These are phyloP conservation scores for Cladobotryum protrusum DNA, from an alignment of 2,329 filamentous ascomycete genomes.

Conservation along the genomic window DNA sequence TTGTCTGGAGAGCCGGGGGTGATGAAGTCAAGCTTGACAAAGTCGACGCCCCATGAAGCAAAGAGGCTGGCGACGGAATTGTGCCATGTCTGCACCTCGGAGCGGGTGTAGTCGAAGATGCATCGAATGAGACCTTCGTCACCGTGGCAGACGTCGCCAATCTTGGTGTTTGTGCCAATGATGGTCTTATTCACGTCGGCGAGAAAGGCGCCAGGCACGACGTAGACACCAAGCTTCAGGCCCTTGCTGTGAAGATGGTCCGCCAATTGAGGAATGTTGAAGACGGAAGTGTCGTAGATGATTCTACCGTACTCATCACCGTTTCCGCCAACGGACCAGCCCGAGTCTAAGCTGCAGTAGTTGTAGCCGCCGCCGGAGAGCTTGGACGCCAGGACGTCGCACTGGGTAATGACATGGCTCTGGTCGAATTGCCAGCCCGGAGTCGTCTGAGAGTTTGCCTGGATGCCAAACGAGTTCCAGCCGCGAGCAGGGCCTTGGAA, in stretches of 20 bases:
- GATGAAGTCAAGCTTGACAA: constrained; percentile 17
- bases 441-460: constrained; percentile 11
- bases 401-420: constrained; percentile 14
- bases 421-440: constrained; percentile 14
- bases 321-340: constrained; percentile 17
- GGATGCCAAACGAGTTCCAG: constrained; percentile 17
- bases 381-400: constrained; percentile 11
- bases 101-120: constrained; percentile 13
- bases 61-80: constrained; percentile 15
- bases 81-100: constrained; percentile 15
- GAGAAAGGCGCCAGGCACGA: constrained; percentile 16
- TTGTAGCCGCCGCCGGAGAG: constrained; percentile 10
- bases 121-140: constrained; percentile 16
- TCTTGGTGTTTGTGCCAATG: constrained; percentile 12
- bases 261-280: constrained; percentile 14
- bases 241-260: constrained; percentile 15
- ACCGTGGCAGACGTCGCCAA: constrained; percentile 15
- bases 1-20: constrained; percentile 17
- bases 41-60: constrained; percentile 16
- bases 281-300: constrained; percentile 13
- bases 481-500: constrained; percentile 13
- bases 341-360: constrained; percentile 17
- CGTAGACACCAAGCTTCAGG: constrained; percentile 14
- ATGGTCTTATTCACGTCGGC: constrained; percentile 16
- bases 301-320: constrained; percentile 16